Percentiles rank a stretch among this genome's conserved stretches.
These are phyloP conservation scores for Periconia macrospinosa DNA, from an alignment of 2,329 filamentous ascomycete species.

Conservation along the genomic window DNA sequence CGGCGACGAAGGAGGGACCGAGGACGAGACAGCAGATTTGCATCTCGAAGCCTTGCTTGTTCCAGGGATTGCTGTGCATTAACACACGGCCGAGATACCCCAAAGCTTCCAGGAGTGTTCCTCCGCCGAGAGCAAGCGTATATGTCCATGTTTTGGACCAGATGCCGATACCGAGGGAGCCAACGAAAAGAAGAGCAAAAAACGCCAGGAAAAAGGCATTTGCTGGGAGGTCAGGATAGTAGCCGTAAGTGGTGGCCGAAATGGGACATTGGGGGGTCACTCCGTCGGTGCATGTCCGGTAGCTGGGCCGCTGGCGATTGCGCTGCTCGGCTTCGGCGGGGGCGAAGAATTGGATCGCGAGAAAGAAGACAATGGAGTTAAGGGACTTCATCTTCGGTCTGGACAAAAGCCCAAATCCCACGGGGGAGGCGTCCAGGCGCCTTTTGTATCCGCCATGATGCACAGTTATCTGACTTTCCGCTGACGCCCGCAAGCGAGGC, in stretches of 20 bases:
- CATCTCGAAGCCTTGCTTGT: conserved; percentile 51
- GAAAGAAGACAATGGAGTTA: neutral
- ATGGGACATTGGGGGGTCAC: conserved; percentile 44
- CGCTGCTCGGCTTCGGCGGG: neutral
- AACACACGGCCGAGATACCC: conserved; percentile 61
- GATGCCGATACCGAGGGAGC: conserved; percentile 54
- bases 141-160: conserved; percentile 60
- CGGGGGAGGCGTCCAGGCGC: neutral
- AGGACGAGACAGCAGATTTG: conserved; percentile 61
- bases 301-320: neutral
- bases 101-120: conserved; percentile 54
- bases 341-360: neutral
- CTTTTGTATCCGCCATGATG: neutral
- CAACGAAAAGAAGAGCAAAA: conserved; percentile 53
- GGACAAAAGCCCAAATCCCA: neutral
- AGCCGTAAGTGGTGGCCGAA: conserved; percentile 55
- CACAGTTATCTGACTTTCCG: neutral
- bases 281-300: neutral
- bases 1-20: conserved; percentile 59
- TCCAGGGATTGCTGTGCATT: conserved; percentile 57
- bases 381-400: neutral
- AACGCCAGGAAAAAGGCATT: conserved; percentile 57
- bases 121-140: conserved; percentile 51
- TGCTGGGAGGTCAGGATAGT: conserved; percentile 54
- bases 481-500: neutral